These are phyloP conservation scores for Polytrichum formosum DNA, from an alignment of 225 moss, liverwort and hornwort species.

Conservation along the genomic window DNA sequence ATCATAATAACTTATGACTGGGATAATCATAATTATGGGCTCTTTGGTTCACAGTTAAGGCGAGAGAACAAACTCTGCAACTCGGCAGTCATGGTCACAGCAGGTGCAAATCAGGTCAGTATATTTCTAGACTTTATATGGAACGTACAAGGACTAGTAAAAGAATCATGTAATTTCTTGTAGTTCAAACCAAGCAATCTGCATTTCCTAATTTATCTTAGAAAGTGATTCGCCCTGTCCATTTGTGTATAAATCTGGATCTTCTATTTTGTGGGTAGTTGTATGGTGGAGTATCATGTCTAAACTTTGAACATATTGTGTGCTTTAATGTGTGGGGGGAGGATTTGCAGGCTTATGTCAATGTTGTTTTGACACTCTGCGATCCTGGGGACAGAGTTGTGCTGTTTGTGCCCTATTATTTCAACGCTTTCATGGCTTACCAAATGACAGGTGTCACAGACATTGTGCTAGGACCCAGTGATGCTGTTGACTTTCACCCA, in stretches of 20 bases:
- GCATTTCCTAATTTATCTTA: too few species aligned
- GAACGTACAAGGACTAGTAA: too few species aligned
- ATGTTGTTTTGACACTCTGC: slow-evolving; percentile 87
- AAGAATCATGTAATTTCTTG: too few species aligned
- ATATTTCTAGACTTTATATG: not conserved
- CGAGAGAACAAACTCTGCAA: slow-evolving; percentile 83
- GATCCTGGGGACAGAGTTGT: slow-evolving; percentile 96
- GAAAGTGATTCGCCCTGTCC: too few species aligned
- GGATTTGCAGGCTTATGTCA: slow-evolving; percentile 79
- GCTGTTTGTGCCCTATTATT: slow-evolving; percentile 93
- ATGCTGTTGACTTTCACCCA: slow-evolving; percentile 71
- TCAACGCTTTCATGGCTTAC: slow-evolving; percentile 98
- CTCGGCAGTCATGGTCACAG: slow-evolving; percentile 92
- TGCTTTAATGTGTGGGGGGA: slow-evolving; percentile 2
- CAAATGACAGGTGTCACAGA: slow-evolving; percentile 99
- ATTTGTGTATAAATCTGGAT: not conserved
- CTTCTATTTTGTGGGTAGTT: slow-evolving; percentile 1
- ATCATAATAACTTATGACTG: too few species aligned
- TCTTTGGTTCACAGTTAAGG: slow-evolving; percentile 46
- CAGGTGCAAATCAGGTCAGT: slow-evolving; percentile 95
- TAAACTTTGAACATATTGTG: not conserved
- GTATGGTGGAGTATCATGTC: too few species aligned
- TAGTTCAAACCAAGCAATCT: too few species aligned
- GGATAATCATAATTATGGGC: not conserved
- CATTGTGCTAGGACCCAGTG: slow-evolving; percentile 86